Percentiles rank a stretch among this genome's conserved stretches.
Evolutionary conservation across 192 early-diverging fungal genomes (phyloP).

Genomic region (Podila epigama): DNA sequence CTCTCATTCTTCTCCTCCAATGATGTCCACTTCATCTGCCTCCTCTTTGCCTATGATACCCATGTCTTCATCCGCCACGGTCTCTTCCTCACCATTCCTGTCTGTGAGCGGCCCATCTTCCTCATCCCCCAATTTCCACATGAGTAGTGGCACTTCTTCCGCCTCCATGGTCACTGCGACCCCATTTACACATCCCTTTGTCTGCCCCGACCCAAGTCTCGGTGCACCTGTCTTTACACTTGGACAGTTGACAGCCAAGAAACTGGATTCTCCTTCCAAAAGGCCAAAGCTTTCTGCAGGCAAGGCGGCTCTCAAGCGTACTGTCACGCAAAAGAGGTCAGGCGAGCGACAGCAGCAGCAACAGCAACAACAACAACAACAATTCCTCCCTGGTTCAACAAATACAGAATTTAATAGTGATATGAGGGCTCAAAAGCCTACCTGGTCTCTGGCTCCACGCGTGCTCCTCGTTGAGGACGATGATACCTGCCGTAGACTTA

Average conservation of each 20-base stretch:
- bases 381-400: background rate
- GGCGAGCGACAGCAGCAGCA: background rate
- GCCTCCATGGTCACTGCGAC: background rate
- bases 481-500: constrained; percentile 53
- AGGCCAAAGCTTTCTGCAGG: background rate
- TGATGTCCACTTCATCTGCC: too few species aligned
- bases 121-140: background rate
- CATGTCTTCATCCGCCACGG: background rate
- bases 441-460: constrained; percentile 58
- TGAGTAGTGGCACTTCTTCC: background rate
- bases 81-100: background rate
- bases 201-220: constrained; percentile 32
- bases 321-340: background rate
- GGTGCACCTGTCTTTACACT: constrained; percentile 10
- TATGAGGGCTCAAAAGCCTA: constrained; percentile 8
- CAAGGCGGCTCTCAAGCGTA: background rate
- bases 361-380: background rate
- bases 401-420: too few species aligned
- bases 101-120: background rate
- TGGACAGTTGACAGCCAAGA: constrained; percentile 22
- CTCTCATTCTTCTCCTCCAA: background rate
- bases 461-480: constrained; percentile 77
- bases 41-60: background rate
- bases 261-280: constrained; percentile 3
- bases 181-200: constrained; percentile 10